These are phyloP conservation scores for Suillus spraguei DNA, from an alignment of 768 basidiomycete species.

Conservation along the genomic window DNA sequence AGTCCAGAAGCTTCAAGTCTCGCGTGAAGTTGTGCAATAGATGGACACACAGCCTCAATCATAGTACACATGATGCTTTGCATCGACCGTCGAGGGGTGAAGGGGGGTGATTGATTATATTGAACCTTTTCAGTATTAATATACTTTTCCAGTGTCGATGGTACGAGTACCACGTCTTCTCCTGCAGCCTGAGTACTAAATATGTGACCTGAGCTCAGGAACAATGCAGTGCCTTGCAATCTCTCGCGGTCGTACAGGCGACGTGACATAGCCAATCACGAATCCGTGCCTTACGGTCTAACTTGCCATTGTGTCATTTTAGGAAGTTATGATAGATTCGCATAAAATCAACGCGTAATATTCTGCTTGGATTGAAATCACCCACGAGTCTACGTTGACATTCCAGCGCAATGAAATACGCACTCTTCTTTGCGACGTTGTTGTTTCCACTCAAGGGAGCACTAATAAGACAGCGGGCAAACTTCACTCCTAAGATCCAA, in stretches of 20 bases:
- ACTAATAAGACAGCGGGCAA: constrained; percentile 8
- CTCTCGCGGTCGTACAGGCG: neutral
- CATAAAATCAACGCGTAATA: neutral
- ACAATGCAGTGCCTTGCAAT: neutral
- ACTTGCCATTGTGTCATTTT: neutral
- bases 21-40: too few species aligned
- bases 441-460: constrained; percentile 7
- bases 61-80: too few species aligned
- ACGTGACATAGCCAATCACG: neutral
- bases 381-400: neutral
- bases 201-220: neutral
- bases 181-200: too few species aligned
- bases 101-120: too few species aligned
- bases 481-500: constrained; percentile 5
- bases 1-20: too few species aligned
- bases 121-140: too few species aligned
- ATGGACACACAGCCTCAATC: too few species aligned
- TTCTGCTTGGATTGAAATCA: neutral
- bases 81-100: too few species aligned
- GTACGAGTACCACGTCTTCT: too few species aligned
- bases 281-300: neutral
- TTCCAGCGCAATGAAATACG: neutral
- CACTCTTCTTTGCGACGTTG: neutral
- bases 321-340: neutral
- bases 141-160: too few species aligned